Evolutionary conservation across 2,329 filamentous ascomycete genomes (phyloP), one percentile per base, ranked within the genome.

Genomic region (Venturiaceae sp.): DNA sequence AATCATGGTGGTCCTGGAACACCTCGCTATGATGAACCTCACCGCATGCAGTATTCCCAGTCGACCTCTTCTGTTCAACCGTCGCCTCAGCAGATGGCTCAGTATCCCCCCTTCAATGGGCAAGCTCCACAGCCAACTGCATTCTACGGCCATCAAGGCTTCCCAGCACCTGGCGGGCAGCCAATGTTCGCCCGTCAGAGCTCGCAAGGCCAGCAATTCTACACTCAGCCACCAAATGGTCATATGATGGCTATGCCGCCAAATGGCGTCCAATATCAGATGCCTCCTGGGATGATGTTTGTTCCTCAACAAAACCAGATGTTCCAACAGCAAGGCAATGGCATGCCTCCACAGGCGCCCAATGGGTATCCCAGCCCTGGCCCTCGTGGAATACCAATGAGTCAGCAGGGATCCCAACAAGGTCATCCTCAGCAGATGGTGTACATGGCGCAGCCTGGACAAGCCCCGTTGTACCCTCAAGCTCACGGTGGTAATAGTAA

Each of bases 341-440:
- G 72, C 63, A 67, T 68, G 33, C 77, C 80, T 59, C 77, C 77
- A 58, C 83, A 86, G 21, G 88, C 83, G 46, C 79, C 83, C 7
- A 88, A 86, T 65, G 90, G 90, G 16, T 96, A 89, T 67, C 88
- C 90, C n/a, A 96, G 92, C 69, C 88, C 90, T n/a, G 96, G 92
- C 69, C 83, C 91, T 53, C 85, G 86, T 21, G 90, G 94, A 13
- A 86, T 90, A 1, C 90, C 95, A 85, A 97, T 97, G 92, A 88
- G 86, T 66, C 92, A 92, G 64, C 90, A 96, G 74, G 90, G 90
- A 58, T 96, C 92, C 30, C 92, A 96, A 67, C 92, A 95, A 71
- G 91, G 92, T 41, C 90, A 95, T 69, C 78, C 78, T 21, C 57
- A 32, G 16, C 39, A 58, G 16, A 26, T 30, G 5, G 37, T 59